phyloP scores from a whole-genome alignment of 2,329 filamentous ascomycete species.

The Alternaria atra region DNA sequence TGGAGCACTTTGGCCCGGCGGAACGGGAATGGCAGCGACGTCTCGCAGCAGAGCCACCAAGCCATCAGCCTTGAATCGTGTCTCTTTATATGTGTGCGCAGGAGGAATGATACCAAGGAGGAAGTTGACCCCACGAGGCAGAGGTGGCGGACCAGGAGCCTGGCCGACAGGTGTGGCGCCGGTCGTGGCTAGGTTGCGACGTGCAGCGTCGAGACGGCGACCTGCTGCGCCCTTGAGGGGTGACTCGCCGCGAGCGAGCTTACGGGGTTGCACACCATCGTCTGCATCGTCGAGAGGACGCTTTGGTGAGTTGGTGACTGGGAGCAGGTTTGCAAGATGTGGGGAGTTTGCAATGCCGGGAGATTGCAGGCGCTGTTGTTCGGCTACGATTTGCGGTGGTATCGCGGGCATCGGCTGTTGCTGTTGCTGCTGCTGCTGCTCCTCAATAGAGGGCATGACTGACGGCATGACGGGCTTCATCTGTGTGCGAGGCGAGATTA shows the following conservation, averaged over 20 bases:
- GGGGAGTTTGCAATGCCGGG: constrained; percentile 44
- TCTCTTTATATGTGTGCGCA: constrained; percentile 74
- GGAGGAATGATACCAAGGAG: constrained; percentile 76
- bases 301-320: constrained; percentile 55
- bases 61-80: constrained; percentile 73
- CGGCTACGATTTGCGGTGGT: constrained; percentile 28
- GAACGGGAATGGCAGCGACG: constrained; percentile 30
- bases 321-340: constrained; percentile 34
- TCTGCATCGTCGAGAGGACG: constrained; percentile 68
- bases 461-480: constrained; percentile 62
- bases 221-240: constrained; percentile 91
- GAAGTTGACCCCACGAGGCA: constrained; percentile 70
- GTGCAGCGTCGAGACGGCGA: constrained; percentile 81
- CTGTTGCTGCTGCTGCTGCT: constrained; percentile 15
- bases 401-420: constrained; percentile 25
- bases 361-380: constrained; percentile 38
- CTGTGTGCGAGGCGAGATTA: constrained; percentile 83
- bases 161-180: constrained; percentile 39
- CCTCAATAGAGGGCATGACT: constrained; percentile 22
- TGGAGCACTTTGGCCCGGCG: constrained; percentile 16
- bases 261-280: constrained; percentile 79
- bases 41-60: constrained; percentile 78
- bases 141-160: constrained; percentile 63
- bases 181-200: constrained; percentile 52
- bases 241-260: constrained; percentile 87